These are phyloP conservation scores for Mortierella sp. DNA, from an alignment of 371 early-diverging fungal species.

Conservation along the genomic window DNA sequence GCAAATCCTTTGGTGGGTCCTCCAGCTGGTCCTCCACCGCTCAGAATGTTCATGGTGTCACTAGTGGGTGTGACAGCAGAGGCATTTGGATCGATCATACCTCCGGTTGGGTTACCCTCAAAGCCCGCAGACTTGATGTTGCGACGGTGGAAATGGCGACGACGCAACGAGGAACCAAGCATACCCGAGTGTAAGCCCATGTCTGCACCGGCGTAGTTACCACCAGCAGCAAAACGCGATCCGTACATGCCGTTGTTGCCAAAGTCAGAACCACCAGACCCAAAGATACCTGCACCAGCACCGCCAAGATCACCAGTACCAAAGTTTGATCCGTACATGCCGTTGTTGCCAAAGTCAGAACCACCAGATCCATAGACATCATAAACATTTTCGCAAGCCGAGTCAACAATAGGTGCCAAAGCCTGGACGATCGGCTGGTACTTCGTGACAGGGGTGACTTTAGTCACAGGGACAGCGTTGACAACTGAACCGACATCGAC, in stretches of 20 bases:
- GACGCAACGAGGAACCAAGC: not conserved
- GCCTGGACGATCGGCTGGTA: constrained; percentile 45
- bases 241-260: not conserved
- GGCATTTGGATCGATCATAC: not conserved
- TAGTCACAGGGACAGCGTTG: constrained; percentile 31
- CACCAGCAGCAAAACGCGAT: not conserved
- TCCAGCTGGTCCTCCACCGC: no score
- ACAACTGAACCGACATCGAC: constrained; percentile 34
- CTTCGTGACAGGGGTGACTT: constrained; percentile 43
- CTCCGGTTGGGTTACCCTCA: not conserved
- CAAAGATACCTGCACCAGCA: not conserved
- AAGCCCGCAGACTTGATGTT: not conserved
- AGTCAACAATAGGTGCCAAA: constrained; percentile 40
- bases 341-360: not conserved
- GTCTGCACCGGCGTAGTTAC: not conserved
- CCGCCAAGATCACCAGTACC: not conserved
- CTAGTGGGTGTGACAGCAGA: no score
- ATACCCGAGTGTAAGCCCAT: not conserved
- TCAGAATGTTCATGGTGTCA: no score
- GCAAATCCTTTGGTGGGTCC: no score
- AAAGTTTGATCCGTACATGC: not conserved
- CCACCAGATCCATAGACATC: not conserved
- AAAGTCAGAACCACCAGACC: not conserved
- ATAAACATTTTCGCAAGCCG: constrained; percentile 14
- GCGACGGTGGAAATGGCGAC: not conserved